These are phyloP conservation scores for Aspergillus biplanus DNA, from an alignment of 495 filamentous ascomycete species.

Conservation along the genomic window DNA sequence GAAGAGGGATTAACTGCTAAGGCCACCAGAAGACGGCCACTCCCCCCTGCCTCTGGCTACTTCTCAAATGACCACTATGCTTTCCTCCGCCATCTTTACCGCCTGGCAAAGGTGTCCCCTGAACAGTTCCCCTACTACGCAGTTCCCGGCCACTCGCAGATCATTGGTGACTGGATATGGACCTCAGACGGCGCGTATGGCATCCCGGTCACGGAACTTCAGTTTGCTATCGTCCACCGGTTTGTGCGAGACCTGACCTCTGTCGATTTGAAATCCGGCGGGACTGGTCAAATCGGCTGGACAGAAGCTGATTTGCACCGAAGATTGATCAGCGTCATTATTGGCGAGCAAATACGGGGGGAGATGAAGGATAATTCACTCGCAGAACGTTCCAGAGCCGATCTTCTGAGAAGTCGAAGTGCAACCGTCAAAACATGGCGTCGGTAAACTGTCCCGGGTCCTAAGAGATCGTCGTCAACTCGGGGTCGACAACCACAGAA, in stretches of 20 bases:
- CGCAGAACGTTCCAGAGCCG: constrained; percentile 10
- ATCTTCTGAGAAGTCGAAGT: constrained; percentile 21
- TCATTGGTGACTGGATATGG: constrained; percentile 53
- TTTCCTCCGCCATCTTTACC: constrained; percentile 46
- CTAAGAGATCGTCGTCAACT: background rate
- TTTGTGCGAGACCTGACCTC: constrained; percentile 47
- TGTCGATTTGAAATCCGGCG: constrained; percentile 43
- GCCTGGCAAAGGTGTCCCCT: constrained; percentile 42
- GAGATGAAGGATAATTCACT: constrained; percentile 35
- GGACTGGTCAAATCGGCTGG: constrained; percentile 48
- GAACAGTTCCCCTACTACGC: constrained; percentile 45
- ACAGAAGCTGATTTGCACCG: constrained; percentile 50
- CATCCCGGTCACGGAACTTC: constrained; percentile 48
- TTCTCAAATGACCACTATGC: constrained; percentile 52
- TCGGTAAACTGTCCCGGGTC: constrained; percentile 20
- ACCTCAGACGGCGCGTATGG: constrained; percentile 48
- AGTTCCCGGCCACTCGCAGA: constrained; percentile 40
- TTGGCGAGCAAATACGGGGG: constrained; percentile 50
- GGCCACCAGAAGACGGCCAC: constrained; percentile 18
- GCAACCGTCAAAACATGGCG: constrained; percentile 38
- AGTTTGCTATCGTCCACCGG: constrained; percentile 50
- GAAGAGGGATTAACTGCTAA: constrained; percentile 21
- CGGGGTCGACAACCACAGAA: background rate
- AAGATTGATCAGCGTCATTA: constrained; percentile 51
- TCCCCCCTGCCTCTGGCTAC: constrained; percentile 44